A percentile compares a stretch with the other conserved stretches of the same genome.
These are phyloP conservation scores for Botrytis medusae DNA, from an alignment of 2,329 filamentous ascomycete genomes.

Conservation along the genomic window DNA sequence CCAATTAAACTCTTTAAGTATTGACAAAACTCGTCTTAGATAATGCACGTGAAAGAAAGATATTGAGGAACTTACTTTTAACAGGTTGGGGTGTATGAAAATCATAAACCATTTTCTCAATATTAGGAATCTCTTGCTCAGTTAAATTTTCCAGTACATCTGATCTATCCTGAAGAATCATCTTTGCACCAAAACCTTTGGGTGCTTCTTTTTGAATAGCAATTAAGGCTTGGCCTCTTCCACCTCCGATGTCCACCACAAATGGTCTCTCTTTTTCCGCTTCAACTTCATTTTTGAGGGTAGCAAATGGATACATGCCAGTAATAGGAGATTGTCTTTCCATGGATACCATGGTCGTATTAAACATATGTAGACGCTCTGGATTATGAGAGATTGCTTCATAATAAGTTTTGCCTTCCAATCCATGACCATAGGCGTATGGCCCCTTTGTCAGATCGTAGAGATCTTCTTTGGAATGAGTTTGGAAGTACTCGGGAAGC, in stretches of 20 bases:
- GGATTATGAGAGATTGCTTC: constrained; percentile 23
- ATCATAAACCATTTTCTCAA: constrained; percentile 37
- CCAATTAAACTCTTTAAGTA: neutral
- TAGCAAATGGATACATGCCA: constrained; percentile 24
- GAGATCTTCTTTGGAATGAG: neutral
- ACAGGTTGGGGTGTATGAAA: constrained; percentile 37
- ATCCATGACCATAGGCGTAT: neutral
- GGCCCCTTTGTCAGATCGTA: neutral
- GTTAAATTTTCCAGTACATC: constrained; percentile 33
- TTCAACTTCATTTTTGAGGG: neutral
- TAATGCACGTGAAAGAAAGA: neutral
- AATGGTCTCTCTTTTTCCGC: constrained; percentile 29
- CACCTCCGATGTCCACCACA: constrained; percentile 32
- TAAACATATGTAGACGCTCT: neutral
- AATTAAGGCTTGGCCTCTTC: constrained; percentile 28
- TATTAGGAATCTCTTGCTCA: constrained; percentile 30
- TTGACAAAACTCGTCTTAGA: neutral
- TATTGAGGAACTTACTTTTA: constrained; percentile 26
- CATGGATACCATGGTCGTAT: neutral
- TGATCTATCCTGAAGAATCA: constrained; percentile 37
- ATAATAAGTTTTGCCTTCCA: constrained; percentile 32
- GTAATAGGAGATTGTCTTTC: constrained; percentile 23
- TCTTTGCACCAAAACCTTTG: constrained; percentile 26
- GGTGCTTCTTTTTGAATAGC: constrained; percentile 36
- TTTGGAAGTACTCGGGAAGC: neutral